A percentile compares a stretch with the other conserved stretches of the same genome.
phyloP scores from a whole-genome alignment of 2,329 filamentous ascomycete species.

The Pezicula radicicola region DNA sequence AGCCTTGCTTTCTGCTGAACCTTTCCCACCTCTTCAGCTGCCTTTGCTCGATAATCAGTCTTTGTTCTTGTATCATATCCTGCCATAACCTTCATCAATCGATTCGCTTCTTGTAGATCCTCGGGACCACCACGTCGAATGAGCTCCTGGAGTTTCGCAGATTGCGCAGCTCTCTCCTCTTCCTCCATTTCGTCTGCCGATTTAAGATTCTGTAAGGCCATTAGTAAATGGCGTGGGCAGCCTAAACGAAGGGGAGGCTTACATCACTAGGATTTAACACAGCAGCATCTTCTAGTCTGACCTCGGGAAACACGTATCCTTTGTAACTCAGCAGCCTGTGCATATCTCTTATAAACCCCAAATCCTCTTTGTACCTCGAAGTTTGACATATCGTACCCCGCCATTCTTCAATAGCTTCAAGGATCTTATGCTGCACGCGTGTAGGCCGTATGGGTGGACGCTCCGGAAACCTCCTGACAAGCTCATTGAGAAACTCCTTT shows the following conservation, averaged over 20 bases:
- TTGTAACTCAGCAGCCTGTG: conserved; percentile 94
- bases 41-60: conserved; percentile 96
- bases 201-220: conserved; percentile 70
- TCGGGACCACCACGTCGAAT: conserved; percentile 89
- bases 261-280: conserved; percentile 96
- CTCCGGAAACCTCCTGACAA: conserved; percentile 93
- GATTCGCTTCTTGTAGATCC: conserved; percentile 94
- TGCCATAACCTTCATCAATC: conserved; percentile 98
- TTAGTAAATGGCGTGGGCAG: conserved; percentile 22
- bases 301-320: conserved; percentile 91
- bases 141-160: conserved; percentile 95
- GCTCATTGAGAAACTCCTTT: conserved; percentile 98
- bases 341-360: conserved; percentile 97
- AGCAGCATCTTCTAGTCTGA: conserved; percentile 89
- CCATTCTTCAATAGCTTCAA: conserved; percentile 98
- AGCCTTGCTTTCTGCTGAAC: conserved; percentile 94
- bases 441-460: conserved; percentile 82
- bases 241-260: conserved; percentile 35
- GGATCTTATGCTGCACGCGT: conserved; percentile 85
- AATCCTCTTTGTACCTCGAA: conserved; percentile 92
- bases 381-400: conserved; percentile 97
- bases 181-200: conserved; percentile 99
- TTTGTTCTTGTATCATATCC: conserved; percentile 94
- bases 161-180: conserved; percentile 91
- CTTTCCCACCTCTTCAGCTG: conserved; percentile 89